Evolutionary conservation across 2,329 filamentous ascomycete genomes (phyloP), one percentile per base, ranked within the genome.

Genomic region (Dactylellina cionopaga): DNA sequence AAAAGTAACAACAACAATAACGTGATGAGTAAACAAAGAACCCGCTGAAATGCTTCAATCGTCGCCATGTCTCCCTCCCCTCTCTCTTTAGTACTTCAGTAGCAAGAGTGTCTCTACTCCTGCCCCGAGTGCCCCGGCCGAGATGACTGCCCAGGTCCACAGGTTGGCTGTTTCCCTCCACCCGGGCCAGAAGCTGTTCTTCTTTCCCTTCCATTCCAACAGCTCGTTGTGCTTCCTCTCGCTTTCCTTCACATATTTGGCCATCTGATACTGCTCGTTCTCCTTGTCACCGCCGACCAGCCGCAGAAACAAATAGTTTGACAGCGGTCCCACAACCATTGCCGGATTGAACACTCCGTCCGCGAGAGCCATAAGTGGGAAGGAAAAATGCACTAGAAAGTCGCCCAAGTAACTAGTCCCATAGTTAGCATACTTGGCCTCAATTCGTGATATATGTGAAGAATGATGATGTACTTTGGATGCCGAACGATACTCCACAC

Each of bases 401-500:
- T 88, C 86, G 1, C 86, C 86, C n/a, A 88, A 83, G 76, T 88
- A 88, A 79, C 85, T 87, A 54, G 29, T 31, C 29, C n/a, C 37
- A 19, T 15, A 19, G 10, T 24, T 68, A 49, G 76, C 37, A 63
- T 65, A 47, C 25, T 11, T 5, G 15, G 10, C 17, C 3, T 52
- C n/a, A 35, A 39, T 37, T 11, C n/a, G 6, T 31, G 4, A 15
- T 13, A 31, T 2, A 11, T 35, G 13, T 35, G 6, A 31, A 13
- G 25, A 27, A 35, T 6, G 7, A 6, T 11, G 29, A 59, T 43
- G 41, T 80, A 87, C 85, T 88, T 88, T 0, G 86, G 86, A 79
- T 88, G 86, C 51, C 87, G 80, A 24, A 88, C 85, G 29, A 88
- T 82, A 75, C 85, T 86, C 85, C 85, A 88, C 27, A 88, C 86